phyloP scores from a whole-genome alignment of 2,329 filamentous ascomycete species.

The Pseudocercospora musae region DNA sequence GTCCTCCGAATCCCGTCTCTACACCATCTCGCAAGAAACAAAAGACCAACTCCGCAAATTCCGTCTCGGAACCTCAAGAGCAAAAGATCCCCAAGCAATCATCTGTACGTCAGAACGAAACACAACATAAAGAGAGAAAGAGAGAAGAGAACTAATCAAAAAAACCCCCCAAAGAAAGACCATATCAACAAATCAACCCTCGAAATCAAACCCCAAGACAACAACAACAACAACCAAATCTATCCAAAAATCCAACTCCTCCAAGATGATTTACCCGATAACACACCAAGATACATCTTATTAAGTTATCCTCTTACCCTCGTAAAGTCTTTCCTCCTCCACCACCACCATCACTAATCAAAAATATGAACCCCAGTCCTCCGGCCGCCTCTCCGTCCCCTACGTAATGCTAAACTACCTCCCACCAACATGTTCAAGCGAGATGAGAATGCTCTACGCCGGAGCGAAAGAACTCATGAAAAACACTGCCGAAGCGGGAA shows the following conservation, averaged over 20 bases:
- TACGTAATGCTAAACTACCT: conserved; percentile 96
- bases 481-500: conserved; percentile 84
- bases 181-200: conserved; percentile 85
- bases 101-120: conserved; percentile 78
- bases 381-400: conserved; percentile 80
- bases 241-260: conserved; percentile 80
- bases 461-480: conserved; percentile 95
- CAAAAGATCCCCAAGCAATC: conserved; percentile 81
- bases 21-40: conserved; percentile 88
- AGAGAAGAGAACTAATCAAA: background rate
- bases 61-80: conserved; percentile 81
- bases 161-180: conserved; percentile 57
- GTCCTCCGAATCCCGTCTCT: conserved; percentile 81
- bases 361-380: too few species aligned
- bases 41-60: conserved; percentile 92
- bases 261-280: conserved; percentile 85
- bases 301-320: conserved; percentile 87
- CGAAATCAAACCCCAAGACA: conserved; percentile 80
- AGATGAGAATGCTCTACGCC: conserved; percentile 89
- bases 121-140: background rate
- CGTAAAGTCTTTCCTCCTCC: conserved; percentile 49
- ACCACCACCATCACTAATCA: background rate
- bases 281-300: conserved; percentile 83
- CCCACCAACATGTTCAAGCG: conserved; percentile 83
- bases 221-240: conserved; percentile 72